These are phyloP conservation scores for Syzygium jambos DNA, from an alignment of 345 rosid species.

Conservation along the genomic window DNA sequence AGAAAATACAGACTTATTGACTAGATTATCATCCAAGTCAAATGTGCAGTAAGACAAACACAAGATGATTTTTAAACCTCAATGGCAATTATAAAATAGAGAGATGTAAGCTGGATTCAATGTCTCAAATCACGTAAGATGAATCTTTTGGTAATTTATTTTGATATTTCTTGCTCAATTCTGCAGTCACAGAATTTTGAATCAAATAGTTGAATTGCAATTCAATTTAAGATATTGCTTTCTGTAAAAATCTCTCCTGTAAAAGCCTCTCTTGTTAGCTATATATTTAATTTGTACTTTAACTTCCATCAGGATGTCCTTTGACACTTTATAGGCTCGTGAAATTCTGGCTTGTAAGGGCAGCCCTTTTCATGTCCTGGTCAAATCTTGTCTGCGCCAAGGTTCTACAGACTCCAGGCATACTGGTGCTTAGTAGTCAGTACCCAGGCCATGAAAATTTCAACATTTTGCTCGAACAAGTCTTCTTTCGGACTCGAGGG, in stretches of 20 bases:
- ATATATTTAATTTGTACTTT: background rate
- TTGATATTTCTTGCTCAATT: background rate
- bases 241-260: background rate
- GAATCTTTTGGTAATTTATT: background rate
- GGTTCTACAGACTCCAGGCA: background rate
- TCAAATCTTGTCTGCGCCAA: background rate
- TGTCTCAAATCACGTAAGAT: background rate
- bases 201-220: background rate
- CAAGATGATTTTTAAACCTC: background rate
- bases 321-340: background rate
- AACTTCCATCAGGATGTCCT: background rate
- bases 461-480: background rate
- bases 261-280: background rate
- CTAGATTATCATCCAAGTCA: background rate
- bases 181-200: background rate
- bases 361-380: background rate
- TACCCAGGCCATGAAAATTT: background rate
- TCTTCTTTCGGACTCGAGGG: background rate
- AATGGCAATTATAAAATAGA: background rate
- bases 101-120: background rate
- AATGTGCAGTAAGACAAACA: background rate
- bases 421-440: background rate
- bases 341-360: background rate
- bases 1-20: background rate
- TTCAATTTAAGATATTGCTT: background rate